Evolutionary conservation across 129 eudicot genomes (phyloP).

Genomic region (Apium graveolens): DNA sequence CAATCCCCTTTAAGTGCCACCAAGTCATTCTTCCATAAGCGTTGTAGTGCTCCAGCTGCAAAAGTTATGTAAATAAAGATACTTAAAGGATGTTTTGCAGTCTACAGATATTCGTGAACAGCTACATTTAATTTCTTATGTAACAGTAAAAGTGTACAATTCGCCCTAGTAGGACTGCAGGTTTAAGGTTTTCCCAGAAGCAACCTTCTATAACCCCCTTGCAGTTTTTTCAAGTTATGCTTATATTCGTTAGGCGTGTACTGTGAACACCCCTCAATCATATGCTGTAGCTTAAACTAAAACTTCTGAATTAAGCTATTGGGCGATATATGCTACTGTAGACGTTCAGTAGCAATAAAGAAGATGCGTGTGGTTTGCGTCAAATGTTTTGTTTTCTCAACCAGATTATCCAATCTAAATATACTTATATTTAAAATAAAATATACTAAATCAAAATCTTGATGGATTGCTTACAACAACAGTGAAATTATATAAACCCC

Average conservation of each 20-base stretch:
- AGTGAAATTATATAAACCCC: too few relatives aligned
- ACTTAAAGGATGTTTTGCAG: not conserved
- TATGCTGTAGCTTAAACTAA: not conserved
- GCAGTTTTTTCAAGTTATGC: not conserved
- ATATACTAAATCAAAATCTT: too few relatives aligned
- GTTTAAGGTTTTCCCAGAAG: not conserved
- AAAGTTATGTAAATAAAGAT: constrained; percentile 13
- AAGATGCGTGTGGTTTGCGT: not conserved
- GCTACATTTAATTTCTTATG: not conserved
- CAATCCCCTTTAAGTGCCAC: constrained; percentile 92
- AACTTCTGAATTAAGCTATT: too few relatives aligned
- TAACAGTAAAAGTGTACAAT: not conserved
- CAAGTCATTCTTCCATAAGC: constrained; percentile 82
- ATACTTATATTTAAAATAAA: too few relatives aligned
- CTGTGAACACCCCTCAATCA: not conserved
- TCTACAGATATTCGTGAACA: not conserved
- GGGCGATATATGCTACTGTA: not conserved
- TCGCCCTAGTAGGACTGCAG: too few relatives aligned
- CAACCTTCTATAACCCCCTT: not conserved
- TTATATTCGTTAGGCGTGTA: not conserved
- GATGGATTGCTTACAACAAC: too few relatives aligned
- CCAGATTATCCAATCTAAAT: too few relatives aligned
- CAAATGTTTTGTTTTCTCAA: not conserved
- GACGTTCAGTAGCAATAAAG: not conserved
- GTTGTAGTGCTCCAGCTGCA: constrained; percentile 74